Evolutionary conservation across 2,329 filamentous ascomycete species (phyloP).

Genomic region (Fusarium chlamydosporum): DNA sequence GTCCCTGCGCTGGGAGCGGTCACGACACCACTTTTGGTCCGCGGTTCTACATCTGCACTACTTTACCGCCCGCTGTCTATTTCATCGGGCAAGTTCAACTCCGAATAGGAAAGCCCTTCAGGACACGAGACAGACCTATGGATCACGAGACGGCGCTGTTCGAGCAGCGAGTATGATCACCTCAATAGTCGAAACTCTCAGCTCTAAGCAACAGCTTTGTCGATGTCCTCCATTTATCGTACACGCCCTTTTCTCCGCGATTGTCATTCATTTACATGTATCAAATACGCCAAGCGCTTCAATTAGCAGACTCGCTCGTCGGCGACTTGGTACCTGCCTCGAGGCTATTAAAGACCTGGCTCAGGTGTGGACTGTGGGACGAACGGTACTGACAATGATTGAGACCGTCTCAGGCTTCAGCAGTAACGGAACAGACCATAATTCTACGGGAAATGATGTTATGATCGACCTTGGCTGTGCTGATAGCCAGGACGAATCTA

Average conservation of each 20-base stretch:
- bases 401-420: too few relatives aligned
- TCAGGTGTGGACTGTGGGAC: too few relatives aligned
- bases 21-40: conserved; percentile 95
- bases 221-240: conserved; percentile 97
- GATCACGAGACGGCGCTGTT: conserved; percentile 94
- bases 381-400: too few relatives aligned
- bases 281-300: too few relatives aligned
- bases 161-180: conserved; percentile 97
- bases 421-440: too few relatives aligned
- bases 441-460: too few relatives aligned
- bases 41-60: conserved; percentile 95
- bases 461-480: too few relatives aligned
- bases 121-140: conserved; percentile 88
- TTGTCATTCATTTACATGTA: conserved; percentile 90
- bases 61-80: conserved; percentile 92
- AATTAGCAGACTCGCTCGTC: too few relatives aligned
- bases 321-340: too few relatives aligned
- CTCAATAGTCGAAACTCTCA: conserved; percentile 91
- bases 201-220: conserved; percentile 83
- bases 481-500: too few relatives aligned
- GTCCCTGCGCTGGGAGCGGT: conserved; percentile 92
- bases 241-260: conserved; percentile 94
- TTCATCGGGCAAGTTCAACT: conserved; percentile 83
- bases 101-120: conserved; percentile 55
- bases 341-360: too few relatives aligned